A percentile compares a stretch with the other conserved stretches of the same genome.
Conservation (phyloP, 2,329 filamentous ascomycete genomes). For the Cercospora citrullina region DNA sequence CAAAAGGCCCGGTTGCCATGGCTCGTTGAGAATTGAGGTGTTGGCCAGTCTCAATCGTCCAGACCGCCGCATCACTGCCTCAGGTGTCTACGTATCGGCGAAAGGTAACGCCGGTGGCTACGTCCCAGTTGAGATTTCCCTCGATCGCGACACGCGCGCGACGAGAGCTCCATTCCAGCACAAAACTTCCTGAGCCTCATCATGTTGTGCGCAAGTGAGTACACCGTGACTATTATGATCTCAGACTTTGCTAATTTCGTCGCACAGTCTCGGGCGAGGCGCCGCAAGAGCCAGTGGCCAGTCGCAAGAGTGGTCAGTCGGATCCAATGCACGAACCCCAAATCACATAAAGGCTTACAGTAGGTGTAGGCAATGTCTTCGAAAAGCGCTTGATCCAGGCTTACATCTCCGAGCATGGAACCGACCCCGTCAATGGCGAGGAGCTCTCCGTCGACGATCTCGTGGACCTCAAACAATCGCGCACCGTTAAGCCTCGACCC, state of each 20-base stretch:
- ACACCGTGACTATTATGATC: neutral
- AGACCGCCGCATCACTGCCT: neutral
- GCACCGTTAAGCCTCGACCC: conserved; percentile 82
- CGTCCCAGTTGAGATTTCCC: neutral
- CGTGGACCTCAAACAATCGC: conserved; percentile 78
- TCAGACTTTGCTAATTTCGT: conserved; percentile 22
- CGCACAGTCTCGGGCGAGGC: conserved; percentile 87
- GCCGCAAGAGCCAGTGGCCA: conserved; percentile 91
- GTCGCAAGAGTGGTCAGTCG: conserved; percentile 81
- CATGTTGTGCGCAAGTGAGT: conserved; percentile 46
- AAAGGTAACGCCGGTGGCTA: neutral
- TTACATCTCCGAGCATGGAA: conserved; percentile 89
- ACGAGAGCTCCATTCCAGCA: neutral
- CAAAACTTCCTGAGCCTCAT: conserved; percentile 3
- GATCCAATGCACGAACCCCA: conserved; percentile 12
- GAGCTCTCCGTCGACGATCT: conserved; percentile 82
- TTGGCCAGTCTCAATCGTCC: neutral
- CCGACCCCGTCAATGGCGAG: conserved; percentile 86
- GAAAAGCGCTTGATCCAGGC: conserved; percentile 94
- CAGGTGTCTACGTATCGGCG: neutral
- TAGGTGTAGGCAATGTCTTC: conserved; percentile 73
- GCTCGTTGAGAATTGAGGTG: neutral
- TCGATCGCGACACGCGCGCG: neutral
- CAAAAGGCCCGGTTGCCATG: conserved; percentile 10
- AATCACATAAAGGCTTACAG: conserved; percentile 39